Base-by-base conservation (phyloP, 306 rosid genomes). In the Fragaria iinumae region DNA sequence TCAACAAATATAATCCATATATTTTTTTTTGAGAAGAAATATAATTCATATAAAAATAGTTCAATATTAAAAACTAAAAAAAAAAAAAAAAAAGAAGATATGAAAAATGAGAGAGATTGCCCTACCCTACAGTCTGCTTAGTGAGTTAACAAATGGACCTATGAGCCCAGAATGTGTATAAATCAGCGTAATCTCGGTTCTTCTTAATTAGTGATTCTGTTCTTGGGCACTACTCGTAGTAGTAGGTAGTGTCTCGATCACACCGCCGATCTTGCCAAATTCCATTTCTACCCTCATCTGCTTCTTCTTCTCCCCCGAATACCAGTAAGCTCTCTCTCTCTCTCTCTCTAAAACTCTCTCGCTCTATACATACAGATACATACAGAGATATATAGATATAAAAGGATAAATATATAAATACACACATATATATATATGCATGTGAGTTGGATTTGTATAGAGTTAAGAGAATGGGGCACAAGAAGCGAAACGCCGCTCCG, bases 401-500 rank as follows among this genome's bases (percentile, higher is more conserved):
- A 50, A 5, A 73, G 27, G 25, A 25, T 27, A 72, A 62, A 18
- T 49, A 75, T 32, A 39, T 49, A 64, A 53, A 10, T 74, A 59
- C 27, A 64, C 10, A 63, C 1, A 47, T 11, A n/a, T 13, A 38
- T 55, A 71, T 83, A 76, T 81, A 89, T 90, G 97, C 88, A 80
- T 81, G 89, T 76, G 86, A 76, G 77, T 95, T 85, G 69, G 92
- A 92, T 88, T 84, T 79, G 68, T 80, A 72, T 79, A 85, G 85
- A 83, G 85, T 75, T 77, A 70, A 65, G 25, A 96, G 2, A 36
- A 66, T 96, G 99, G 99, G 94, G 79, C 89, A 82, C 80, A 96
- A 93, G 86, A 96, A 96, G 90, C 88, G 91, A 87, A 89, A 76
- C 85, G 70, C 77, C 68, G 91, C 87, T 77, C 72, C 88, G 52